Evolutionary conservation across 805 yeast species (phyloP).

Genomic region (Wickerhamiella hasegawae): DNA sequence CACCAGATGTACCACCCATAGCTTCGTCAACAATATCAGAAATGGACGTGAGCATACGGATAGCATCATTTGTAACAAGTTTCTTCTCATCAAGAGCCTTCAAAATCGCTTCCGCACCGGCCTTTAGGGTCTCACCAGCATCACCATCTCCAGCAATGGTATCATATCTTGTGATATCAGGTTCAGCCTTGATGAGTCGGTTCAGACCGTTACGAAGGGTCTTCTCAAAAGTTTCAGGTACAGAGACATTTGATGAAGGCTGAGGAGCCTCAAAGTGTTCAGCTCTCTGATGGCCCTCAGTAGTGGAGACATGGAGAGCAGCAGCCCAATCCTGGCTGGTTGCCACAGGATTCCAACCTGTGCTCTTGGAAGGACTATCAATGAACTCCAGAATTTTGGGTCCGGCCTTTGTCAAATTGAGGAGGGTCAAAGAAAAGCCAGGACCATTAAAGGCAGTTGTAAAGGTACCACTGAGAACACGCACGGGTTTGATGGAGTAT

Average conservation of each 20-base stretch:
- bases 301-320: slow-evolving; percentile 11
- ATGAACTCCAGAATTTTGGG: slow-evolving; percentile 34
- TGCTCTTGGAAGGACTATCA: slow-evolving; percentile 61
- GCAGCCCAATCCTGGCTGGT: slow-evolving; percentile 14
- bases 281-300: slow-evolving; percentile 15
- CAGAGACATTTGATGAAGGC: slow-evolving; percentile 32
- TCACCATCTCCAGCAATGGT: slow-evolving; percentile 94
- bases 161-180: slow-evolving; percentile 70
- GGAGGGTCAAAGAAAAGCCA: slow-evolving; percentile 72
- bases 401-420: slow-evolving; percentile 48
- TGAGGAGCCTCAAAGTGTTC: slow-evolving; percentile 11
- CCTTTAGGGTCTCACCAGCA: slow-evolving; percentile 80
- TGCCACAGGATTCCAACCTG: slow-evolving; percentile 48
- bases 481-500: slow-evolving; percentile 44
- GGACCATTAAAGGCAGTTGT: slow-evolving; percentile 87
- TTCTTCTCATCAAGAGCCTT: slow-evolving; percentile 29
- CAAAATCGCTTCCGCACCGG: slow-evolving; percentile 63
- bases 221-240: slow-evolving; percentile 1
- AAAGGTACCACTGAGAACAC: slow-evolving; percentile 60
- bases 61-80: slow-evolving; percentile 20
- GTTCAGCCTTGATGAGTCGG: slow-evolving; percentile 47
- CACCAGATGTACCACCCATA: slow-evolving; percentile 99
- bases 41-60: slow-evolving; percentile 48
- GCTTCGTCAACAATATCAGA: slow-evolving; percentile 73
- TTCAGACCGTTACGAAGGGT: slow-evolving; percentile 14